Conservation (phyloP, 2,329 filamentous ascomycete species). For the Fusarium buxicola region DNA sequence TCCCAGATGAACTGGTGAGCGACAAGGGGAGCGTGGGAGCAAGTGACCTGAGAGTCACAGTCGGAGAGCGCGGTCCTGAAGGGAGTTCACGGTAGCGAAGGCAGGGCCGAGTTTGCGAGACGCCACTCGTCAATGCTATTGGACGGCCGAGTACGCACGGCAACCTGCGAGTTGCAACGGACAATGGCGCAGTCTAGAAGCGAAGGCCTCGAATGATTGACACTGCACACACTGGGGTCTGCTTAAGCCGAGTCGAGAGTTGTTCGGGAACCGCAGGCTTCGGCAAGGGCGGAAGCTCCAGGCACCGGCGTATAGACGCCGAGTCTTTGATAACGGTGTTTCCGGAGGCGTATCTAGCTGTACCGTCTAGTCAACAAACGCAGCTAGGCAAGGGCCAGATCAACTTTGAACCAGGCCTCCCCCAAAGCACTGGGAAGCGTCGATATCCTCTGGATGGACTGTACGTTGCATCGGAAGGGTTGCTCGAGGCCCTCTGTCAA, state of each 20-base stretch:
- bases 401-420: neutral
- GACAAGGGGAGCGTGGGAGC: neutral
- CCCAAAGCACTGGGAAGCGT: neutral
- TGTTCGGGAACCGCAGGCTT: conserved; percentile 21
- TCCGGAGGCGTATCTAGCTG: conserved; percentile 14
- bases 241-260: conserved; percentile 3
- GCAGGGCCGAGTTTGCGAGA: conserved; percentile 5
- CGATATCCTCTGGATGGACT: neutral
- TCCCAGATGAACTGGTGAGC: conserved; percentile 19
- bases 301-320: conserved; percentile 27
- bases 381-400: neutral
- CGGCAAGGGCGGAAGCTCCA: conserved; percentile 1
- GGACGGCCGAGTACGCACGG: conserved; percentile 1
- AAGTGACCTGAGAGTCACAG: neutral
- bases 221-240: conserved; percentile 9
- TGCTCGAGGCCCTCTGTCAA: conserved; percentile 8
- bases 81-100: conserved; percentile 2
- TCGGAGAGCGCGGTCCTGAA: neutral
- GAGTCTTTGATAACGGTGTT: conserved; percentile 29
- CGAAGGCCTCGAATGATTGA: conserved; percentile 3
- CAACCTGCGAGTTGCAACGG: conserved; percentile 9
- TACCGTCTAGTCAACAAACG: neutral
- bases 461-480: neutral
- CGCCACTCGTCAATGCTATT: conserved; percentile 10
- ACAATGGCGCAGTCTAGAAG: conserved; percentile 7